Conservation (phyloP, 176 grass and related monocot species). For the Oryza longistaminata region DNA sequence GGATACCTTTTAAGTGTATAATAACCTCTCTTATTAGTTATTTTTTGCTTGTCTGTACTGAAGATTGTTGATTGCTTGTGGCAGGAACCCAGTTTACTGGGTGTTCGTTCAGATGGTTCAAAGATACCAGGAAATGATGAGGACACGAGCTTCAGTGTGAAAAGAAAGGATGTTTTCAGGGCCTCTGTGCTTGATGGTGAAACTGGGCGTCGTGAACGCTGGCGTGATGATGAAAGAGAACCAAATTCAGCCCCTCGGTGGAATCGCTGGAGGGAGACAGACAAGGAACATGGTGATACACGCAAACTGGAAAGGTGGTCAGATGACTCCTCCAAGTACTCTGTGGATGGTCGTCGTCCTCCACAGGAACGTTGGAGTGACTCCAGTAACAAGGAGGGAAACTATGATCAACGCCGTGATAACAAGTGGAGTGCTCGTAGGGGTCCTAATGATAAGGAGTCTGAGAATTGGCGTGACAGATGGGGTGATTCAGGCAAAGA, state of each 20-base stretch:
- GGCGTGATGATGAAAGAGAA: conserved; percentile 97
- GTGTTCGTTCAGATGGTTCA: conserved; percentile 46
- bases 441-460: conserved; percentile 82
- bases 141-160: conserved; percentile 40
- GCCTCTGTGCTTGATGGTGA: conserved; percentile 62
- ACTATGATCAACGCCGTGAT: conserved; percentile 72
- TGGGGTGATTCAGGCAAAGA: conserved; percentile 75
- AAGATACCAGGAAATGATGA: conserved; percentile 58
- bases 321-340: conserved; percentile 61
- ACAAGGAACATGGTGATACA: conserved; percentile 71
- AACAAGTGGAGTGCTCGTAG: conserved; percentile 84
- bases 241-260: conserved; percentile 72
- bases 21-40: neutral
- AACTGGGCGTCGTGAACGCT: conserved; percentile 68
- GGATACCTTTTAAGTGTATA: neutral
- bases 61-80: conserved; percentile 28
- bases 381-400: conserved; percentile 67
- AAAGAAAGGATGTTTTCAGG: conserved; percentile 78
- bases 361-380: conserved; percentile 63
- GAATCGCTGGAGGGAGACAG: conserved; percentile 68
- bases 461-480: conserved; percentile 69
- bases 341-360: conserved; percentile 60
- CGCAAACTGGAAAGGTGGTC: conserved; percentile 67
- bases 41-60: neutral
- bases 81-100: conserved; percentile 63